Conservation (phyloP, 805 yeast genomes). For the Barnettozyma salicaria region DNA sequence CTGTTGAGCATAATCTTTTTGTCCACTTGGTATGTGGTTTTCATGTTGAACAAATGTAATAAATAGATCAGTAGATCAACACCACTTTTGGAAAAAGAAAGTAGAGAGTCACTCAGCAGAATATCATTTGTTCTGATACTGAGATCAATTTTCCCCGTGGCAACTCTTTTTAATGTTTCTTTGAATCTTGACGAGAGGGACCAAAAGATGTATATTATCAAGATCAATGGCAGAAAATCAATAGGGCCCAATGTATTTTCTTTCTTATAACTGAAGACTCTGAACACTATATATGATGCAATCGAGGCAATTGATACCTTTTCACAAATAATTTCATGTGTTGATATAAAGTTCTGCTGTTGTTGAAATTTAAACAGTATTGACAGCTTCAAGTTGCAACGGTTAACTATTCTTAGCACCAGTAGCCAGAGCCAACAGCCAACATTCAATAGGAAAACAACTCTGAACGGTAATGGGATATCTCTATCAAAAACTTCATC, state of each 20-base stretch:
- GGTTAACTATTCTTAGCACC: constrained; percentile 1
- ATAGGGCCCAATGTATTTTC: constrained; percentile 3
- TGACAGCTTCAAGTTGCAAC: constrained; percentile 2
- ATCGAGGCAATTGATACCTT: constrained; percentile 4
- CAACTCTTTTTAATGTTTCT: constrained; percentile 46
- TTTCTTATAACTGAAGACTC: constrained; percentile 1
- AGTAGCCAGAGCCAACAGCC: constrained; percentile 14
- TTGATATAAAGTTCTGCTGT: constrained; percentile 3
- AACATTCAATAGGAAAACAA: constrained; percentile 7
- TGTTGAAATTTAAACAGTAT: constrained; percentile 6
- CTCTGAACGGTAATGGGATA: constrained; percentile 13
- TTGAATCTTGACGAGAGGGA: constrained; percentile 39
- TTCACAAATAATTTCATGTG: constrained; percentile 1
- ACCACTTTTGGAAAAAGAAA: constrained; percentile 72
- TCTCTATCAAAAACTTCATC: constrained; percentile 12
- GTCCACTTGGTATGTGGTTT: constrained; percentile 30
- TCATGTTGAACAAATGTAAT: constrained; percentile 38
- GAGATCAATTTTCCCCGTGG: constrained; percentile 53
- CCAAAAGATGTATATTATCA: constrained; percentile 29
- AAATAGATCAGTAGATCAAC: constrained; percentile 61
- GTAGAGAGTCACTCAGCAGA: constrained; percentile 73
- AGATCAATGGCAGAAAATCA: constrained; percentile 10
- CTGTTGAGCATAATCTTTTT: constrained; percentile 27
- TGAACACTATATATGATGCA: constrained; percentile 3
- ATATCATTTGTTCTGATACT: constrained; percentile 72